Percentiles rank a stretch among this genome's conserved stretches.
These are phyloP conservation scores for Saitozyma podzolica DNA, from an alignment of 768 basidiomycete genomes.

Conservation along the genomic window DNA sequence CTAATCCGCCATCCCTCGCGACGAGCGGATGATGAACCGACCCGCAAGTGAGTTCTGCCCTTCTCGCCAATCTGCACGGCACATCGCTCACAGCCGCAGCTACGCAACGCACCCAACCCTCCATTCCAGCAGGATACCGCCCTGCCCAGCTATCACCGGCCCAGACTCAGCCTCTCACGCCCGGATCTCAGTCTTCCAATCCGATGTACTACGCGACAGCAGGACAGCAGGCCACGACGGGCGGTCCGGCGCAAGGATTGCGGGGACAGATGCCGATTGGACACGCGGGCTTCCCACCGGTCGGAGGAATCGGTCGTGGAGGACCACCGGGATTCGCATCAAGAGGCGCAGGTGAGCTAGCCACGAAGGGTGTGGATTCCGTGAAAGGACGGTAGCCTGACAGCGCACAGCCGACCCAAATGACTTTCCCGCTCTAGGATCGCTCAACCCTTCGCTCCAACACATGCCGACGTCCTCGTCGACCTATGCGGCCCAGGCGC, in stretches of 20 bases:
- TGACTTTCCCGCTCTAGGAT: constrained; percentile 49
- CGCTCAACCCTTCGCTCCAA: constrained; percentile 26
- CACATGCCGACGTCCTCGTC: constrained; percentile 6
- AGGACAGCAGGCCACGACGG: constrained; percentile 29
- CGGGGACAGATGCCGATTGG: constrained; percentile 10
- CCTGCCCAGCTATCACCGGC: no score
- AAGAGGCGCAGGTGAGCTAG: constrained; percentile 28
- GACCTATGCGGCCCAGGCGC: constrained; percentile 43
- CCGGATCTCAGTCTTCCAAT: no score
- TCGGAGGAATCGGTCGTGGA: constrained; percentile 23
- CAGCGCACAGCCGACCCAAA: constrained; percentile 30
- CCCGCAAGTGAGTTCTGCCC: no score
- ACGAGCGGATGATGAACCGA: no score
- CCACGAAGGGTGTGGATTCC: constrained; percentile 1
- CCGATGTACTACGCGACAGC: constrained; percentile 46
- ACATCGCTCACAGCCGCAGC: no score
- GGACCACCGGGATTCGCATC: constrained; percentile 43
- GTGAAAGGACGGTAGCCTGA: not conserved
- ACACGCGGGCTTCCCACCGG: constrained; percentile 24
- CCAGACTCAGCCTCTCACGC: no score
- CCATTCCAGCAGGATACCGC: no score
- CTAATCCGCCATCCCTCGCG: no score
- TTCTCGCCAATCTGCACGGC: no score
- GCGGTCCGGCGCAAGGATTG: constrained; percentile 19
- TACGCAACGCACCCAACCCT: no score